Evolutionary conservation across 2,329 filamentous ascomycete genomes (phyloP), one percentile per base, ranked within the genome.

Genomic region (Pseudocercospora eumusae): DNA sequence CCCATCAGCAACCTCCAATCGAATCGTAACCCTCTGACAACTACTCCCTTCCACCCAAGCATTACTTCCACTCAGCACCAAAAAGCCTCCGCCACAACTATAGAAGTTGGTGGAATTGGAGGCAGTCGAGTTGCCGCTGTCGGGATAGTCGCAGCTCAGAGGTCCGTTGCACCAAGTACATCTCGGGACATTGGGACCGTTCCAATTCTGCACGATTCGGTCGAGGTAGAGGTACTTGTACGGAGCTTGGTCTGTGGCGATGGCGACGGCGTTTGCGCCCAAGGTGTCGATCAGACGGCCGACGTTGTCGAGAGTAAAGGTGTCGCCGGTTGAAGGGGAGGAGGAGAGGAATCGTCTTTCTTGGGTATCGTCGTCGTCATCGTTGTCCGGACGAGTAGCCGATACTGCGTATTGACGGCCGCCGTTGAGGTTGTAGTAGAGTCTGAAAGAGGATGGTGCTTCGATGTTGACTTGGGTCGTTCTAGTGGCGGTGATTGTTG

Each of bases 81-180:
- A 10, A n/a, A 52, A 52, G 2, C 36, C 36, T 18, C 47, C 47
- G 20, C 25, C 25, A 20, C 47, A 52, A 31, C 21, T 28, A 31
- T 52, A 52, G 4, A 52, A 47, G 8, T 23, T 47, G 1, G 44
- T 47, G 5, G 44, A 21, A 18, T 25, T 25, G 20, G 1, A 7
- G 20, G 18, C 5, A 11, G 20, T 21, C 18, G 44, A 47, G 9
- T 47, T 47, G 1, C 44, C 44, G 4, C 18, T 23, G 20, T 15
- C 52, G n/a, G 27, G 18, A 10, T 54, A 54, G 25, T 54, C 52
- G n/a, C 52, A 54, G 13, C 10, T 18, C 27, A 54, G 7, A n/a
- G 52, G 52, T n/a, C 52, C 52, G n/a, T 40, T 40, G n/a, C 52
- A 54, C 52, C 52, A 54, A 21, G 52, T 36, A 23, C 52, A 54